A percentile compares a stretch with the other conserved stretches of the same genome.
Evolutionary conservation across 2,329 filamentous ascomycete genomes (phyloP).

Genomic region (Hymenoscyphus occultus): DNA sequence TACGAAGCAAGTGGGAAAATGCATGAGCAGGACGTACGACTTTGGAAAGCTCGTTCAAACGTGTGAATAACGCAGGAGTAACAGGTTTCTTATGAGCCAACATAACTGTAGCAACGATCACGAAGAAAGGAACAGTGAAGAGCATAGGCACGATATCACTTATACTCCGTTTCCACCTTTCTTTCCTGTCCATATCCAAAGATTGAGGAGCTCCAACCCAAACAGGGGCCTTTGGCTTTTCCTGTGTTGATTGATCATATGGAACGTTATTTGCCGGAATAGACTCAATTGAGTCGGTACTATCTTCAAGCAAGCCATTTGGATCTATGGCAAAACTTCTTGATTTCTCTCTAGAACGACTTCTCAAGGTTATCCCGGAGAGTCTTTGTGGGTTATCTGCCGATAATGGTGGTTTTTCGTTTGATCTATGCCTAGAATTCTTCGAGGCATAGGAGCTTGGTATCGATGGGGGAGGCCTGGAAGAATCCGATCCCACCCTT

Average conservation of each 20-base stretch:
- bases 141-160: slow-evolving; percentile 2
- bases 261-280: background rate
- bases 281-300: background rate
- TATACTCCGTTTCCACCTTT: slow-evolving; percentile 3
- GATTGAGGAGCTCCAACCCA: slow-evolving; percentile 14
- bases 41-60: slow-evolving; percentile 10
- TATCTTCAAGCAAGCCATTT: slow-evolving; percentile 5
- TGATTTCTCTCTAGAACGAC: background rate
- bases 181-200: slow-evolving; percentile 10
- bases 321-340: slow-evolving; percentile 4
- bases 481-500: background rate
- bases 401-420: background rate
- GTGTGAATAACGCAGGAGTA: background rate
- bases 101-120: slow-evolving; percentile 8
- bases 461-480: slow-evolving; percentile 6
- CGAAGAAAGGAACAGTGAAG: slow-evolving; percentile 12
- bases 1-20: background rate
- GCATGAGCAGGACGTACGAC: slow-evolving; percentile 9
- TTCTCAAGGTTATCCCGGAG: background rate
- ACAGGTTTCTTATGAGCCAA: slow-evolving; percentile 7
- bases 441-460: background rate
- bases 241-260: slow-evolving; percentile 11
- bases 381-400: background rate
- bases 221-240: slow-evolving; percentile 12
- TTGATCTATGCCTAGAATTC: background rate